A percentile compares a stretch with the other conserved stretches of the same genome.
phyloP scores from a whole-genome alignment of 2,329 filamentous ascomycete species.

The Xylaria hypoxylon region DNA sequence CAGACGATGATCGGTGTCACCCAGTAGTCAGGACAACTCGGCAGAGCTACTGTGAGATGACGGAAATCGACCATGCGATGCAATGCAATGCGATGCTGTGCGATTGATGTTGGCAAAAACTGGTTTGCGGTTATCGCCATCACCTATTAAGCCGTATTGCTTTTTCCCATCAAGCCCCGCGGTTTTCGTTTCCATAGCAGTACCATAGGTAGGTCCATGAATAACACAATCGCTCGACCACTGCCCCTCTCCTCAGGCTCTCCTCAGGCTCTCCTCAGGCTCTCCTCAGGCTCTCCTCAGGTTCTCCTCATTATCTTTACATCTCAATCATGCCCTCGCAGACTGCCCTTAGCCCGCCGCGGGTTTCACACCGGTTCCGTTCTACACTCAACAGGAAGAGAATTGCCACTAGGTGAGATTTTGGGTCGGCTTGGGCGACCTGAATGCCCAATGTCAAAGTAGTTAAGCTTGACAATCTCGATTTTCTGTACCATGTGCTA shows the following conservation, averaged over 20 bases:
- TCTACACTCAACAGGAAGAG: constrained; percentile 1
- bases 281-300: no score
- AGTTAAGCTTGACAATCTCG: not conserved
- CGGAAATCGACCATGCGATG: constrained; percentile 20
- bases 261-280: no score
- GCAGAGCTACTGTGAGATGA: constrained; percentile 12
- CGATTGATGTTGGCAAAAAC: constrained; percentile 1
- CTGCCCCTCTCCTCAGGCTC: not conserved
- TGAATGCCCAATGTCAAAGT: not conserved
- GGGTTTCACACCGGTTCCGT: constrained; percentile 4
- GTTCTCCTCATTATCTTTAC: not conserved
- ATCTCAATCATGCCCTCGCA: not conserved
- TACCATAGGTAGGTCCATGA: no score
- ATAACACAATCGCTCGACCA: constrained; percentile 1
- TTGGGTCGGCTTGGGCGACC: not conserved
- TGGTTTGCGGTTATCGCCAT: constrained; percentile 10
- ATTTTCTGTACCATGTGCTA: not conserved
- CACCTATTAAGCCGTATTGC: constrained; percentile 14
- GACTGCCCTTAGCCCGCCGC: no score
- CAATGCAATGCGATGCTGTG: constrained; percentile 3
- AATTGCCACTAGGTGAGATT: not conserved
- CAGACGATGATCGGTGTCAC: constrained; percentile 26
- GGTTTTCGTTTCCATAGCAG: constrained; percentile 5
- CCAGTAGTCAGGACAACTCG: constrained; percentile 25
- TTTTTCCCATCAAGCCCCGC: constrained; percentile 12